These are phyloP conservation scores for Solanum pinnatisectum DNA, from an alignment of 257 asterid genomes.

Conservation along the genomic window DNA sequence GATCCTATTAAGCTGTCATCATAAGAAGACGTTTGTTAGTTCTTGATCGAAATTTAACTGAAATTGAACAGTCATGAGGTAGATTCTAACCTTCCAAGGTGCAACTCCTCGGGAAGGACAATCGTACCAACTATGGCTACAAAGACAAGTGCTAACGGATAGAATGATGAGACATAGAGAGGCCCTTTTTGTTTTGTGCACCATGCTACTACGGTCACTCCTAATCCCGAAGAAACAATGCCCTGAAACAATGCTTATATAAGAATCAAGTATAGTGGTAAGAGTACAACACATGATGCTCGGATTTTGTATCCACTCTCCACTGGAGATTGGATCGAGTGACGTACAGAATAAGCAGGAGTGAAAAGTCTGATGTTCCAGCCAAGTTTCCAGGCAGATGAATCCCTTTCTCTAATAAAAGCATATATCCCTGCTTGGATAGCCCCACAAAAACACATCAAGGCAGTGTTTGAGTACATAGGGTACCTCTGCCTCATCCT, in stretches of 20 bases:
- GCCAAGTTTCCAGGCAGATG: slow-evolving; percentile 31
- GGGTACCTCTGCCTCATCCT: slow-evolving; percentile 17
- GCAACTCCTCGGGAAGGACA: slow-evolving; percentile 16
- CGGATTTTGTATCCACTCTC: background rate
- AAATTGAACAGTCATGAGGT: background rate
- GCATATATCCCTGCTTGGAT: slow-evolving; percentile 16
- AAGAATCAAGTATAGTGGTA: background rate
- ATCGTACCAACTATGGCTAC: slow-evolving; percentile 25
- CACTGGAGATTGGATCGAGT: background rate
- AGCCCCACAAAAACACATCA: slow-evolving; percentile 15
- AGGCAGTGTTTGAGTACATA: slow-evolving; percentile 21
- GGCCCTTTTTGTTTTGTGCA: slow-evolving; percentile 27
- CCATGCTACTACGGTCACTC: slow-evolving; percentile 9
- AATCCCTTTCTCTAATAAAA: slow-evolving; percentile 4
- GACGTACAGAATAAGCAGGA: slow-evolving; percentile 4
- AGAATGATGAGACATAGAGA: slow-evolving; percentile 22
- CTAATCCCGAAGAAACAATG: slow-evolving; percentile 18
- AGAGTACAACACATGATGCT: background rate
- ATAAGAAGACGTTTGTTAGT: background rate
- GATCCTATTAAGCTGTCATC: slow-evolving; percentile 19
- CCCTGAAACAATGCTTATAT: slow-evolving; percentile 23
- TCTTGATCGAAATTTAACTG: background rate
- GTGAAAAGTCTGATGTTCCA: slow-evolving; percentile 25
- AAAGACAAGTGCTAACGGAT: slow-evolving; percentile 19
- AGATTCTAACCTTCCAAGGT: slow-evolving; percentile 27